Evolutionary conservation across 345 rosid species (phyloP), one percentile per base, ranked within the genome.

Genomic region (Sonneratia caseolaris): DNA sequence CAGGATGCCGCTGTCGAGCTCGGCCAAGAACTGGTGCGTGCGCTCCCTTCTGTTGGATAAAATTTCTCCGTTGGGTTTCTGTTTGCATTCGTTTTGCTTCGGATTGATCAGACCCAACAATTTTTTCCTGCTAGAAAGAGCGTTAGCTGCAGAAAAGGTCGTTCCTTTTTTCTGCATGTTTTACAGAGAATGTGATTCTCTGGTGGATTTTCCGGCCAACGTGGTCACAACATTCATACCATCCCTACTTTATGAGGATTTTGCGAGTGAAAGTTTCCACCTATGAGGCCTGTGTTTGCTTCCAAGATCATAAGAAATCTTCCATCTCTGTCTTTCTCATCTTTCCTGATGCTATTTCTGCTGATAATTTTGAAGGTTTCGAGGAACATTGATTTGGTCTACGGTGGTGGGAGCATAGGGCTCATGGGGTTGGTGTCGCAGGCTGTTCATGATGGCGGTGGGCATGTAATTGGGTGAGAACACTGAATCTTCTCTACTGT

Each of bases 401-500:
- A 96, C 79, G 99, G 99, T 84, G 99, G 99, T 49, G 99, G 99
- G 15, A 96, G 99, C 83, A 92, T 96, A 80, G 99, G 99, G 70
- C 86, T 96, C 78, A 96, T 96, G 99, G 99, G 99, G 74, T 79
- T 92, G 82, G 87, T 96, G 74, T 96, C 99, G 59, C 98, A 96
- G 84, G 97, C 98, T 72, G 99, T 96, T 88, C 98, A 96, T 81
- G 90, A 96, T 82, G 99, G 99, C 48, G 99, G 99, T 81, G 90
- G 99, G 81, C 99, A 92, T 88, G 99, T 96, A 72, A 91, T 96
- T 79, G 99, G 99, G 99, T 96, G 83, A 82, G 55, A 57, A 62
- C 15, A 62, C 37, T 1, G 37, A 47, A 5, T 0, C 37, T 53
- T 57, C 42, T 55, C 48, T 35, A 27, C 47, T 66, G 37, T 47